Base-by-base conservation (phyloP, 345 rosid genomes). In the Trapa bicornis region DNA sequence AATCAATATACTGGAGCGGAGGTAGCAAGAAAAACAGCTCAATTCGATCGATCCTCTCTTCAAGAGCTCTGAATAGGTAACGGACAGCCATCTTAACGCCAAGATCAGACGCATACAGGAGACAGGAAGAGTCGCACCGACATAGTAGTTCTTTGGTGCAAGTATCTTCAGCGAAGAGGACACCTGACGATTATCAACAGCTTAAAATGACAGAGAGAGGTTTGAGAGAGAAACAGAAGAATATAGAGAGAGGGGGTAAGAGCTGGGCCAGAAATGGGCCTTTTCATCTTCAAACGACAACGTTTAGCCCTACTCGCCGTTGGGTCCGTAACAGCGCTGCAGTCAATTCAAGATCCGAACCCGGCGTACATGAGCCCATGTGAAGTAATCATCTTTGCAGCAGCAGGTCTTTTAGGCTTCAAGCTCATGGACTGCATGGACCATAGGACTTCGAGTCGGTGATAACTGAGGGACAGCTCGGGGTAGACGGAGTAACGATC, bases 91-190 rank as follows among this genome's bases (percentile, higher is more conserved):
- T 54, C 60, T 33, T 33, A 22, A 54, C 32, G 33, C 8, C 35
- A n/a, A 22, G 8, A n/a, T n/a, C 7, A 6, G 9, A 42, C 11
- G 38, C 5, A 56, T 0, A 39, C 5, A 39, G 57, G 32, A 72
- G 37, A 60, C 52, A 68, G 41, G 61, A 14, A 61, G 71, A 52
- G 70, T 50, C 64, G 43, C 15, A 86, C 91, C 91, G 91, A 79
- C 91, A 86, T 86, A 22, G 29, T 22, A 77, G 79, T 80, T 74
- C 76, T 22, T n/a, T 58, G 37, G 37, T 38, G 5, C 37, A 58
- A 35, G 12, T 38, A 37, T 58, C 15, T 58, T 58, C 63, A 37
- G 3, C 37, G 63, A 22, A 22, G 29, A 22, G 29, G 38, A 32
- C 16, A 45, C 48, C 1, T 5, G 63, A 58, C 37, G 38, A 58